Conservation (phyloP, 495 filamentous ascomycete genomes). For the Platismatia glauca region DNA sequence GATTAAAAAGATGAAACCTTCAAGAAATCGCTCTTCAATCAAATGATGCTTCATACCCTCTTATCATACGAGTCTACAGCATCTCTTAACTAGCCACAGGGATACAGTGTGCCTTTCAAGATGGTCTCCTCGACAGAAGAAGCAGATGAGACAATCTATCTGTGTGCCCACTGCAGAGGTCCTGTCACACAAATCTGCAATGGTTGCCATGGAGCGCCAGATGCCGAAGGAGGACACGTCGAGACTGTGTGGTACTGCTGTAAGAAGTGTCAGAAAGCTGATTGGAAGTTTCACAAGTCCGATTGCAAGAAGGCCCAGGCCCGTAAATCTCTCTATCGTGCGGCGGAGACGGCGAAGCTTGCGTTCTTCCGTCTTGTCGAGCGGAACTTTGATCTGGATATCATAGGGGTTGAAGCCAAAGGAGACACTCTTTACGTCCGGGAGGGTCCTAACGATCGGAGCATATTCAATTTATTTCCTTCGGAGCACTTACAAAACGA, state of each 20-base stretch:
- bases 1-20: neutral
- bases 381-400: neutral
- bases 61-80: neutral
- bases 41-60: neutral
- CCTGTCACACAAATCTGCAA: neutral
- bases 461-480: neutral
- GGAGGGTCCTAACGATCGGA: neutral
- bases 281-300: neutral
- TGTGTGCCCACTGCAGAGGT: neutral
- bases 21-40: neutral
- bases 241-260: conserved; percentile 12
- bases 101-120: neutral
- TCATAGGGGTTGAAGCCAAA: neutral
- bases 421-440: neutral
- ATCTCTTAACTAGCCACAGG: neutral
- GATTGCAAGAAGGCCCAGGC: neutral
- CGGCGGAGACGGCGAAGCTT: neutral
- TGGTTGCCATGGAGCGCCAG: neutral
- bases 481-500: neutral
- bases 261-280: conserved; percentile 1
- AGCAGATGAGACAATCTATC: neutral
- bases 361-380: conserved; percentile 9
- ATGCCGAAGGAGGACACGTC: neutral
- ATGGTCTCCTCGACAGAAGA: neutral
- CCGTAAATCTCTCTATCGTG: conserved; percentile 11